A percentile compares a stretch with the other conserved stretches of the same genome.
phyloP scores from a whole-genome alignment of 1,284 basidiomycete genomes.

The Heliocybe sulcata region DNA sequence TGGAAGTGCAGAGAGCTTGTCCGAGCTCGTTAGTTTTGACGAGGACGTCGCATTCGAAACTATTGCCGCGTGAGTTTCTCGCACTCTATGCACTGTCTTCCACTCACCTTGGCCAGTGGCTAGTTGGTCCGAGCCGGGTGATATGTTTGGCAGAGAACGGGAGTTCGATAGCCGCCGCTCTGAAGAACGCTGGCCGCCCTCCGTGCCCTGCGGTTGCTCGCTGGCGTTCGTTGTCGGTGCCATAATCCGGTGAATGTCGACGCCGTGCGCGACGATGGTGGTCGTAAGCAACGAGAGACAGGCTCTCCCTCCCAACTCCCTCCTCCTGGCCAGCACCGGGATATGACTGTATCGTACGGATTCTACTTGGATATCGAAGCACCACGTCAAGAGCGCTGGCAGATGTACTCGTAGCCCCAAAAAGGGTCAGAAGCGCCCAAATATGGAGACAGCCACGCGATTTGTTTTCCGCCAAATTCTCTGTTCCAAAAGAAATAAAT shows the following conservation, averaged over 20 bases:
- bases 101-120: background rate
- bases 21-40: slow-evolving; percentile 27
- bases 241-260: background rate
- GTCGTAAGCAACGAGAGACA: background rate
- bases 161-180: background rate
- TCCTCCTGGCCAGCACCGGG: background rate
- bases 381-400: background rate
- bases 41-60: slow-evolving; percentile 12
- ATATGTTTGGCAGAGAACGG: background rate
- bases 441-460: background rate
- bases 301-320: background rate
- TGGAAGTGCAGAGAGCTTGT: slow-evolving; percentile 33
- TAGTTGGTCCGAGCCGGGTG: background rate
- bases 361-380: background rate
- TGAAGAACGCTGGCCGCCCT: background rate
- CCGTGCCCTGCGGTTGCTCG: background rate
- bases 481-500: too few species aligned
- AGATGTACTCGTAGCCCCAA: background rate
- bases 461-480: too few species aligned
- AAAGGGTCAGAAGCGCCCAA: background rate
- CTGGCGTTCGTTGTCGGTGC: background rate
- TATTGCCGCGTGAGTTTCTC: background rate
- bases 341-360: background rate
- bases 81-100: background rate
- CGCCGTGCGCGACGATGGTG: background rate